phyloP scores from a whole-genome alignment of 1,284 basidiomycete species.

The Trametes sp. region DNA sequence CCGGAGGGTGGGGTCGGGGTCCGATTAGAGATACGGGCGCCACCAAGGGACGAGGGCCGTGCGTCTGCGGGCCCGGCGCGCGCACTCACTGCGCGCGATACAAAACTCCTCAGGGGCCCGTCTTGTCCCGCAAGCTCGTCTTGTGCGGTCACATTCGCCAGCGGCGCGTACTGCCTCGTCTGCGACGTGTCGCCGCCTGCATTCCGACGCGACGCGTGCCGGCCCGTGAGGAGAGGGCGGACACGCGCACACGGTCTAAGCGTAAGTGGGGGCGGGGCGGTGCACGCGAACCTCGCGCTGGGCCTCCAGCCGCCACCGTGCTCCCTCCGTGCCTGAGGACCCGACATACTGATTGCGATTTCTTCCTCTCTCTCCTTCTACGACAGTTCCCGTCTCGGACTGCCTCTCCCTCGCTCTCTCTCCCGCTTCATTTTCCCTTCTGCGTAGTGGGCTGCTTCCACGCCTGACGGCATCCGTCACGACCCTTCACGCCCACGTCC shows the following conservation, averaged over 20 bases:
- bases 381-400: not conserved
- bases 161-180: not conserved
- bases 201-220: slow-evolving; percentile 13
- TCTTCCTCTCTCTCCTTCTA: not conserved
- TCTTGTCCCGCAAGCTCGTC: not conserved
- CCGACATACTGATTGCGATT: slow-evolving; percentile 14
- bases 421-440: not conserved
- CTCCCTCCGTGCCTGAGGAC: slow-evolving; percentile 17
- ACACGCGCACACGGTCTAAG: slow-evolving; percentile 6
- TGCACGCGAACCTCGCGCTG: slow-evolving; percentile 12
- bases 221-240: not conserved
- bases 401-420: not conserved
- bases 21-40: not conserved
- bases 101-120: not conserved
- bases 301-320: slow-evolving; percentile 1
- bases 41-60: not conserved
- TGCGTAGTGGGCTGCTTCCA: not conserved
- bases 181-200: slow-evolving; percentile 9
- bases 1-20: slow-evolving; percentile 11
- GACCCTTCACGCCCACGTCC: slow-evolving; percentile 21
- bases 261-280: slow-evolving; percentile 16
- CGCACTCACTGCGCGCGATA: not conserved
- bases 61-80: not conserved
- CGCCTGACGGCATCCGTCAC: slow-evolving; percentile 21
- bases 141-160: not conserved